Evolutionary conservation across 768 basidiomycete species (phyloP).

Genomic region (Trametes maxima): DNA sequence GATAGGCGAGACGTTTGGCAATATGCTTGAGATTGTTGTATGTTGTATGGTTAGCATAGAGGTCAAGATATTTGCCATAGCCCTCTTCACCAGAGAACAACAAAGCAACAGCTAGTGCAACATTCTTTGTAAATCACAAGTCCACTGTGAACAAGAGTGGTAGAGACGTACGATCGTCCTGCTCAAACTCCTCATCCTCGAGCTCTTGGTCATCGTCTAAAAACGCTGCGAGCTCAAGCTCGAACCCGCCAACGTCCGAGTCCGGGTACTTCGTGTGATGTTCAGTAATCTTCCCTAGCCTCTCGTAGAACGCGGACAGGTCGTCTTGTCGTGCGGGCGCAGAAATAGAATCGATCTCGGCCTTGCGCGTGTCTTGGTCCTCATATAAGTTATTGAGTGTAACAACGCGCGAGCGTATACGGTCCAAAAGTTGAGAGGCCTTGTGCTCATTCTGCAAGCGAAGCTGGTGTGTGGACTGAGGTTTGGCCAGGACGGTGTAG

Average conservation of each 20-base stretch:
- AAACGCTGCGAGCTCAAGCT: conserved; percentile 79
- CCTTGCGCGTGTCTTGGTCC: conserved; percentile 71
- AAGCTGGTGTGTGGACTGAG: conserved; percentile 60
- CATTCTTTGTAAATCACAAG: neutral
- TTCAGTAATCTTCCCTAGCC: conserved; percentile 95
- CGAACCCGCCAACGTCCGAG: conserved; percentile 76
- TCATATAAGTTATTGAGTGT: conserved; percentile 74
- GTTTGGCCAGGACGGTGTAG: conserved; percentile 78
- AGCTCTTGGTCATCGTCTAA: conserved; percentile 72
- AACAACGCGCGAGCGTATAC: conserved; percentile 69
- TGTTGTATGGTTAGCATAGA: conserved; percentile 84
- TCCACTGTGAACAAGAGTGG: neutral
- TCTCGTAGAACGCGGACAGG: conserved; percentile 92
- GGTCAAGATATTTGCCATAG: conserved; percentile 92
- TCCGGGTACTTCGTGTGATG: conserved; percentile 97
- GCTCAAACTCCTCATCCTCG: conserved; percentile 75
- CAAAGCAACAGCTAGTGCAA: conserved; percentile 64
- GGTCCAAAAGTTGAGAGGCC: conserved; percentile 85
- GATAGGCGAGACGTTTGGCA: conserved; percentile 81
- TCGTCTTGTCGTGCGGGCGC: conserved; percentile 59
- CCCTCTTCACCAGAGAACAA: conserved; percentile 96
- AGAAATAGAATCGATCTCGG: conserved; percentile 68
- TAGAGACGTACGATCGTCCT: conserved; percentile 78
- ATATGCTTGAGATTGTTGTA: conserved; percentile 91
- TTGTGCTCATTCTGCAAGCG: conserved; percentile 83